Percentiles rank a stretch among this genome's conserved stretches.
phyloP scores from a whole-genome alignment of 345 rosid genomes.

The Euphorbia peplus region DNA sequence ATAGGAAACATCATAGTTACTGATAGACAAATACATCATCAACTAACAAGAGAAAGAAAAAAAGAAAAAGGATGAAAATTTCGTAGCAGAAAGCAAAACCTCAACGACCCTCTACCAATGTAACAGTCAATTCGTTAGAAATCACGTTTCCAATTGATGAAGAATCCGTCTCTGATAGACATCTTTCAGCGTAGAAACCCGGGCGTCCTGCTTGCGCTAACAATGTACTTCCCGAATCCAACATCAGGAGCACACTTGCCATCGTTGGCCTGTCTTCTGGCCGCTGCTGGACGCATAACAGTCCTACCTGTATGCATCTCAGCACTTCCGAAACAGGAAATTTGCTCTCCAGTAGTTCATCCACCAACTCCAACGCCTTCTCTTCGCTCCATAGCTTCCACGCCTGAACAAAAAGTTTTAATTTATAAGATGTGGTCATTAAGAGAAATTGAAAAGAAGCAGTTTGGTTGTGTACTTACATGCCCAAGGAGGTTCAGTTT shows the following conservation, averaged over 20 bases:
- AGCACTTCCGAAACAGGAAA: conserved; percentile 27
- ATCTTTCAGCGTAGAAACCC: conserved; percentile 12
- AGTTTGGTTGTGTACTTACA: conserved; percentile 6
- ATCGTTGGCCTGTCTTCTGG: conserved; percentile 46
- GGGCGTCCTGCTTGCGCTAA: conserved; percentile 5
- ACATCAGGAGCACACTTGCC: conserved; percentile 45
- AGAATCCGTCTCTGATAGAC: conserved; percentile 14
- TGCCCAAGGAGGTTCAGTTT: conserved; percentile 16
- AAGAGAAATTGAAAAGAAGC: no score
- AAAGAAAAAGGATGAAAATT: no score
- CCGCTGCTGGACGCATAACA: conserved; percentile 54
- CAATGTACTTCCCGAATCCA: conserved; percentile 27
- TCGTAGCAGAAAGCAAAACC: neutral
- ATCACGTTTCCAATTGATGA: conserved; percentile 9
- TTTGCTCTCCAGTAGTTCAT: conserved; percentile 26
- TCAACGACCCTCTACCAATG: conserved; percentile 8
- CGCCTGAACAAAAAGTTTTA: conserved; percentile 3
- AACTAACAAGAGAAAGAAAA: neutral
- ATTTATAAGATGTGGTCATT: neutral
- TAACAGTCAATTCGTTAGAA: conserved; percentile 15
- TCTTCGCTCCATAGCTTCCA: conserved; percentile 17
- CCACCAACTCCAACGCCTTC: conserved; percentile 29
- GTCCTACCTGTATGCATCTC: conserved; percentile 52
- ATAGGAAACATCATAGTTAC: neutral
- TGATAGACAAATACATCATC: neutral